Evolutionary conservation across 2,329 filamentous ascomycete genomes (phyloP), one percentile per base, ranked within the genome.

Genomic region (Simplicillium aogashimaense): DNA sequence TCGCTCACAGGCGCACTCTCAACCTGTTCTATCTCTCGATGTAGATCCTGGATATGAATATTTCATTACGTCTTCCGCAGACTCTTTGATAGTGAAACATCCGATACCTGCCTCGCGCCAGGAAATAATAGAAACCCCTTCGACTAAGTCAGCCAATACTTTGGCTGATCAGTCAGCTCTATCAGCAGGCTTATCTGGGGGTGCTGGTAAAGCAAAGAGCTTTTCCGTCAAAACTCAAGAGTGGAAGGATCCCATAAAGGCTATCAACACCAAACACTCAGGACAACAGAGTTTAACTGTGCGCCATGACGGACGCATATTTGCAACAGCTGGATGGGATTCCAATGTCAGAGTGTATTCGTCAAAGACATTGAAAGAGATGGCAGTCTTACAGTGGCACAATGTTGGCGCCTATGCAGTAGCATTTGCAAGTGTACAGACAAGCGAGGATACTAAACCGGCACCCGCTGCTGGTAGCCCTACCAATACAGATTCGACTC

Each of bases 381-480:
- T 97, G 10, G 92, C 90, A 0, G 87, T 95, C 40, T 65, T 97
- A 47, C 94, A 94, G 60, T 97, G 90, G 90, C 92, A 97, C 60
- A 80, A 83, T 50, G 82, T 85, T 28, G 89, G 89, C 1, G 89
- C 86, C 47, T 95, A 92, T 62, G 76, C 86, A 3, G 73, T 86
- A 14, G 81, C 78, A 1, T 94, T 97, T 64, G 81, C 32, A 72
- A 42, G 70, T 17, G 14, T 29, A 16, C 30, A 20, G 14, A 9
- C 41, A 14, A 36, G 31, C 2, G 32, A 37, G 11, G 14, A 42
- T 3, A 35, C 29, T 12, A n/a, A n/a, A n/a, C 29, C 10, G 16
- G 17, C 20, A 12, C 35, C 15, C 13, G 28, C 10, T 34, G 29
- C 14, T 30, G 8, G 14, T 31, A 6, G 18, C 8, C 7, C 38